Evolutionary conservation across 2,329 filamentous ascomycete genomes (phyloP), one percentile per base, ranked within the genome.

Genomic region (Exophiala bonariae): DNA sequence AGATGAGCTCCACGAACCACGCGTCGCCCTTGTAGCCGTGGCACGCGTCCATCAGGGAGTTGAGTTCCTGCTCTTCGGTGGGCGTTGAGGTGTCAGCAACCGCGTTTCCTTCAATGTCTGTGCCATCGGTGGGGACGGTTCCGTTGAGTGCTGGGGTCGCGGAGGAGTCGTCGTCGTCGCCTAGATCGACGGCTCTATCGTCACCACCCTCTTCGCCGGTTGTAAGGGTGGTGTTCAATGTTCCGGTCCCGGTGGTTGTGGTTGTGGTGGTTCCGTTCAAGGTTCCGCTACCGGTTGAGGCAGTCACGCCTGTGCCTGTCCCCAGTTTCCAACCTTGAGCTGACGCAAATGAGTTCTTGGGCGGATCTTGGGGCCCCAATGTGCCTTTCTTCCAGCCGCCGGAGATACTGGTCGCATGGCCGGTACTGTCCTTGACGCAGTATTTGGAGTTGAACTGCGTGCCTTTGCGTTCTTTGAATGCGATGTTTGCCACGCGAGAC

Each of bases 401-500:
- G 14, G 52, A 50, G n/a, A 57, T 50, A 41, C 52, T 52, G 20
- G 54, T 55, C n/a, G 49, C 38, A 28, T 57, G 52, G 33, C 52
- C 52, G 2, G 52, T 57, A 18, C 45, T 50, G 18, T 44, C 45
- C 7, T 40, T 13, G n/a, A 57, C 49, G 26, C 52, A 55, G 22
- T 52, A 57, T 31, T 46, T 41, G n/a, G 51, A 55, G 19, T 54
- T 55, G 40, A 55, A 55, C 35, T 54, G 52, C 14, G 44, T 54
- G 1, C 48, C 52, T 19, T 30, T 39, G 32, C 52, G 44, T 14
- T 51, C 48, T n/a, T 46, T 33, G 33, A 71, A 76, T 1, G 67
- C 65, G 2, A 67, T 61, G 4, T 63, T 61, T 2, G 64, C 65
- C 22, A 70, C 72, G 18, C 65, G 67, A 22, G 65, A 66, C 82